These are phyloP conservation scores for Lojkania enalia DNA, from an alignment of 2,329 filamentous ascomycete genomes.

Conservation along the genomic window DNA sequence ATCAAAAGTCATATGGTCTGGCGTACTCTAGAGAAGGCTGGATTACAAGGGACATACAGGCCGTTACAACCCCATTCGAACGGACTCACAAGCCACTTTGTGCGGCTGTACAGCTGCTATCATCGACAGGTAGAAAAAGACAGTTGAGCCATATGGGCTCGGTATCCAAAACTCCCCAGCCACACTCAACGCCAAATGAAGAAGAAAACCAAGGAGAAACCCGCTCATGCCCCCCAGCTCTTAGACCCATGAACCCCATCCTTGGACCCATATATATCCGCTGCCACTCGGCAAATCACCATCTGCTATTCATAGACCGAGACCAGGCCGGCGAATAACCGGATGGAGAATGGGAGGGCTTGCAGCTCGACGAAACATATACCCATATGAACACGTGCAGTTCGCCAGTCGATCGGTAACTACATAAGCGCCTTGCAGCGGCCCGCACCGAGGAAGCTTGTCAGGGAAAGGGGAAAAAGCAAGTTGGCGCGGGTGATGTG, in stretches of 20 bases:
- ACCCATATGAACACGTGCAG: no score
- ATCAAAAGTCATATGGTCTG: background rate
- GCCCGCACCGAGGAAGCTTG: conserved; percentile 32
- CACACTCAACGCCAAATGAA: background rate
- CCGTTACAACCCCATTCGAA: no score
- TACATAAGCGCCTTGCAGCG: conserved; percentile 37
- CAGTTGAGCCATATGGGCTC: background rate
- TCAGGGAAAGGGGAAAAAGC: conserved; percentile 31
- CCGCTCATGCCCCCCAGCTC: background rate
- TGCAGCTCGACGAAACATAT: no score
- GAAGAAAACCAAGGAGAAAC: background rate
- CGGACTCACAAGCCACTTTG: no score
- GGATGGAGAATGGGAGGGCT: background rate
- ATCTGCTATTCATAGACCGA: background rate
- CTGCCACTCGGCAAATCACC: background rate
- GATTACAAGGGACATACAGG: no score
- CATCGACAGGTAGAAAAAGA: conserved; percentile 1
- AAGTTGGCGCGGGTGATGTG: conserved; percentile 19
- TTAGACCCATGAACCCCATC: background rate
- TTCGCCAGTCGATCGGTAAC: conserved; percentile 36
- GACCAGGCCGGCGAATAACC: background rate
- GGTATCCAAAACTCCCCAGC: background rate
- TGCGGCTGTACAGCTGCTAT: no score
- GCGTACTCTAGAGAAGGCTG: no score
- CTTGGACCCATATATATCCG: no score